Percentiles rank a stretch among this genome's conserved stretches.
Evolutionary conservation across 1,139 yeast genomes (phyloP).

Genomic region (Suhomyces taliae): DNA sequence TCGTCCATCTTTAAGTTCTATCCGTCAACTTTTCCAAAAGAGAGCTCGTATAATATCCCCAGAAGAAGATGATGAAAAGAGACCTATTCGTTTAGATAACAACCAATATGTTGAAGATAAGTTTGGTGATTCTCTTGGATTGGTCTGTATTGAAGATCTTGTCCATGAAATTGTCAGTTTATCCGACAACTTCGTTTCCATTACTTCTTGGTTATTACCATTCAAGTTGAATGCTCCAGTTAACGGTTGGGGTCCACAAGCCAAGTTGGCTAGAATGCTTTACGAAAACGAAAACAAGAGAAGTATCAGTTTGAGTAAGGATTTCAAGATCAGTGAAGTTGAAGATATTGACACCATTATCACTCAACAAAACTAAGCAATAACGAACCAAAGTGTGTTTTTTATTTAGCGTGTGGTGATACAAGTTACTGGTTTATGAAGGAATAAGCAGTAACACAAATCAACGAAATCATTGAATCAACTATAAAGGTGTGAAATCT

Average conservation of each 20-base stretch:
- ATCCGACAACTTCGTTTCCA: conserved; percentile 62
- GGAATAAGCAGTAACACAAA: too few relatives aligned
- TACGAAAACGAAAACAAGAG: conserved; percentile 44
- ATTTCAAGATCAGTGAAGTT: conserved; percentile 63
- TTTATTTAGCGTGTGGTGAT: too few relatives aligned
- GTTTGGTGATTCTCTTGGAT: conserved; percentile 63
- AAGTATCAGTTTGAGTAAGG: conserved; percentile 58
- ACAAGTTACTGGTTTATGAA: too few relatives aligned
- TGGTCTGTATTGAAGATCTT: conserved; percentile 77
- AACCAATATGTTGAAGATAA: conserved; percentile 72
- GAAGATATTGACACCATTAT: conserved; percentile 65
- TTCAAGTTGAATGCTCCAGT: conserved; percentile 69
- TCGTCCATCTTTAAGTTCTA: conserved; percentile 65
- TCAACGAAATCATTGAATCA: too few relatives aligned
- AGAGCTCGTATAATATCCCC: conserved; percentile 59
- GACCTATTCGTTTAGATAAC: conserved; percentile 49
- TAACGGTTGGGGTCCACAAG: conserved; percentile 68
- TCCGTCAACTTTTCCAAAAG: conserved; percentile 72
- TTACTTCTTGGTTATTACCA: conserved; percentile 65
- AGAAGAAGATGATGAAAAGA: conserved; percentile 34
- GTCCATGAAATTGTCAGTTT: conserved; percentile 65
- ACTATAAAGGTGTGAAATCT: too few relatives aligned
- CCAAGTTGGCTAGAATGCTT: conserved; percentile 52
- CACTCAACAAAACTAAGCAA: conserved; percentile 53
- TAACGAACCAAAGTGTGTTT: background rate